Evolutionary conservation across 176 grass and related monocot species (phyloP).

Genomic region (Rhynchospora breviuscula): DNA sequence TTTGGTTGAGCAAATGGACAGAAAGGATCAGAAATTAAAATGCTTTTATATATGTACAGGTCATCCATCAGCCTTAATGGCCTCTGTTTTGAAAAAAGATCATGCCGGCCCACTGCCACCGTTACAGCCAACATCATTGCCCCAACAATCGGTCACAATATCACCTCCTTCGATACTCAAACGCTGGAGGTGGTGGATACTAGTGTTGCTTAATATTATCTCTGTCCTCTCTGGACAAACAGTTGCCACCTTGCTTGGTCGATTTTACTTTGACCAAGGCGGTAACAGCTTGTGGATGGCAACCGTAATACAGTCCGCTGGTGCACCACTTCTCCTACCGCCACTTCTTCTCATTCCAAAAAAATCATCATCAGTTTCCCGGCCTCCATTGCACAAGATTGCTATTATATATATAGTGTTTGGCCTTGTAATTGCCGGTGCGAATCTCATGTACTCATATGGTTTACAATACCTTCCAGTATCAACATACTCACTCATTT

Average conservation of each 20-base stretch:
- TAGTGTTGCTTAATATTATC: constrained; percentile 45
- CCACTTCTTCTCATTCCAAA: constrained; percentile 35
- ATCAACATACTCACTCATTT: constrained; percentile 77
- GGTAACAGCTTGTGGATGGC: constrained; percentile 80
- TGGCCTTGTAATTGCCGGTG: constrained; percentile 41
- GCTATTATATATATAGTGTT: constrained; percentile 36
- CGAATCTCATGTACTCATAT: constrained; percentile 89
- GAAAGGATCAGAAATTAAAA: too few relatives aligned
- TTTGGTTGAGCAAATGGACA: too few relatives aligned
- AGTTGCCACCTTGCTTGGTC: constrained; percentile 46
- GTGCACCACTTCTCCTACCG: constrained; percentile 36
- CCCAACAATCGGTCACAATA: neutral
- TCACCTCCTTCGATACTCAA: neutral
- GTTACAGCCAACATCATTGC: neutral
- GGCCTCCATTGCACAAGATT: constrained; percentile 25
- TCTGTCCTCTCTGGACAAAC: constrained; percentile 51
- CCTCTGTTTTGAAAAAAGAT: neutral
- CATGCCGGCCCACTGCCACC: neutral
- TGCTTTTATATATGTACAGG: neutral
- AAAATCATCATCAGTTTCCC: neutral
- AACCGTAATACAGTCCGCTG: constrained; percentile 45
- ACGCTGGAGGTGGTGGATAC: constrained; percentile 43
- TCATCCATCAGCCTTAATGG: neutral
- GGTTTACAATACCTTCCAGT: constrained; percentile 72
- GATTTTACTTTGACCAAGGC: constrained; percentile 71